A percentile compares a stretch with the other conserved stretches of the same genome.
Evolutionary conservation across 495 filamentous ascomycete species (phyloP).

Genomic region (Aspergillus avenaceus): DNA sequence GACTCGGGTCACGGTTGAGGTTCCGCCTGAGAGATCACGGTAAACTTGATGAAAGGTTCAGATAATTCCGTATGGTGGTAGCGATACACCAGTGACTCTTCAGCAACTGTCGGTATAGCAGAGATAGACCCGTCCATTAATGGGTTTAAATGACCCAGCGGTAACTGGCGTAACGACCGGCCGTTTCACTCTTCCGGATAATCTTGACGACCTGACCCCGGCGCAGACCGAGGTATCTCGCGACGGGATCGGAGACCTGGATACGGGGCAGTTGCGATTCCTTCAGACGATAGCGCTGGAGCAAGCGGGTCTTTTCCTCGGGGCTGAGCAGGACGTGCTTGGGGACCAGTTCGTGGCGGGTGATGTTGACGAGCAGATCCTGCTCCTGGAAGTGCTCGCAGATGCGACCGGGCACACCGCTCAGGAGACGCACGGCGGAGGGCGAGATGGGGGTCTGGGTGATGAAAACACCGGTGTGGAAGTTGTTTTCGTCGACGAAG

Average conservation of each 20-base stretch:
- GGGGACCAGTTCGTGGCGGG: constrained; percentile 93
- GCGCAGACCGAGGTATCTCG: constrained; percentile 85
- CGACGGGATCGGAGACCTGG: constrained; percentile 84
- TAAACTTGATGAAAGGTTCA: too few species aligned
- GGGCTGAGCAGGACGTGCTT: constrained; percentile 85
- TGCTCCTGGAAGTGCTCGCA: constrained; percentile 95
- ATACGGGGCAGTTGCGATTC: constrained; percentile 95
- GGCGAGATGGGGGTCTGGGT: constrained; percentile 76
- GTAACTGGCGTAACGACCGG: constrained; percentile 57
- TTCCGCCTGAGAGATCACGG: too few species aligned
- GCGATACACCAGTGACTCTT: too few species aligned
- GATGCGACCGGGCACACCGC: constrained; percentile 69
- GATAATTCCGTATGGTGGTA: too few species aligned
- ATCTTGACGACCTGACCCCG: constrained; percentile 98
- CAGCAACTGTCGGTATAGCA: neutral
- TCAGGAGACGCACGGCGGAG: constrained; percentile 65
- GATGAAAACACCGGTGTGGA: constrained; percentile 84
- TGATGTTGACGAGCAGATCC: constrained; percentile 96
- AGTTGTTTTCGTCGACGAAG: constrained; percentile 68
- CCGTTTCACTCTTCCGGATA: constrained; percentile 71
- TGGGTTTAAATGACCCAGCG: constrained; percentile 56
- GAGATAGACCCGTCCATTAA: neutral
- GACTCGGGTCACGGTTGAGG: neutral
- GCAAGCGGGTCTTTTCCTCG: constrained; percentile 79
- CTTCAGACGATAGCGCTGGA: constrained; percentile 90